Percentiles rank a stretch among this genome's conserved stretches.
phyloP scores from a whole-genome alignment of 495 filamentous ascomycete species.

The Penicillium alfredii region DNA sequence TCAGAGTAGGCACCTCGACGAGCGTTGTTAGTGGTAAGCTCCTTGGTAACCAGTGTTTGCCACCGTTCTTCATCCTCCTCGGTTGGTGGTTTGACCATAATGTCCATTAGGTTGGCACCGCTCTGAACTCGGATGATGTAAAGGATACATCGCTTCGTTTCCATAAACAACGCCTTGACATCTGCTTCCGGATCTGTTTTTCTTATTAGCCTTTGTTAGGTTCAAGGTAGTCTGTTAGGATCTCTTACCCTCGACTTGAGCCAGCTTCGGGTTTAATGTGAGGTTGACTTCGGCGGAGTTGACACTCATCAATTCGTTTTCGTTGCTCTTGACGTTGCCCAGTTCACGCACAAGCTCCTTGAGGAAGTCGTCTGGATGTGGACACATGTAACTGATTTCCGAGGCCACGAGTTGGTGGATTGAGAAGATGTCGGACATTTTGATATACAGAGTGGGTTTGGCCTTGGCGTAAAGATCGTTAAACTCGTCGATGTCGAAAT shows the following conservation, averaged over 20 bases:
- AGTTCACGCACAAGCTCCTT: slow-evolving; percentile 89
- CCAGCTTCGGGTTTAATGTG: slow-evolving; percentile 84
- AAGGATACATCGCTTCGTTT: slow-evolving; percentile 93
- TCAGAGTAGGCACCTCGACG: slow-evolving; percentile 86
- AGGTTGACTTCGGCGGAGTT: slow-evolving; percentile 87
- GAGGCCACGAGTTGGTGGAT: slow-evolving; percentile 83
- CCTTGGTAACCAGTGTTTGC: slow-evolving; percentile 75
- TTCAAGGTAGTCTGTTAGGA: background rate
- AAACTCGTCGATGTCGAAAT: slow-evolving; percentile 97
- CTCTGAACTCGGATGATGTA: slow-evolving; percentile 97
- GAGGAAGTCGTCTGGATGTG: slow-evolving; percentile 76
- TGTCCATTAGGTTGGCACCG: slow-evolving; percentile 86
- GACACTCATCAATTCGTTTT: slow-evolving; percentile 82
- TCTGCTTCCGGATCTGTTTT: slow-evolving; percentile 77
- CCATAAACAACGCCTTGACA: slow-evolving; percentile 88
- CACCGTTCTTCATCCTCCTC: slow-evolving; percentile 86
- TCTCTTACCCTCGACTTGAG: slow-evolving; percentile 66
- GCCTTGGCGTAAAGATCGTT: slow-evolving; percentile 94
- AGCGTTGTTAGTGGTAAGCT: slow-evolving; percentile 62
- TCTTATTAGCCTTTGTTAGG: too few species aligned
- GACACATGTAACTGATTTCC: slow-evolving; percentile 70
- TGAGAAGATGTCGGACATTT: slow-evolving; percentile 95
- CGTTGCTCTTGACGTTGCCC: slow-evolving; percentile 90
- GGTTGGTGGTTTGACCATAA: slow-evolving; percentile 83
- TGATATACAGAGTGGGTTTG: slow-evolving; percentile 96